Conservation (phyloP, 2,329 filamentous ascomycete genomes). For the Coniochaeta sp. region DNA sequence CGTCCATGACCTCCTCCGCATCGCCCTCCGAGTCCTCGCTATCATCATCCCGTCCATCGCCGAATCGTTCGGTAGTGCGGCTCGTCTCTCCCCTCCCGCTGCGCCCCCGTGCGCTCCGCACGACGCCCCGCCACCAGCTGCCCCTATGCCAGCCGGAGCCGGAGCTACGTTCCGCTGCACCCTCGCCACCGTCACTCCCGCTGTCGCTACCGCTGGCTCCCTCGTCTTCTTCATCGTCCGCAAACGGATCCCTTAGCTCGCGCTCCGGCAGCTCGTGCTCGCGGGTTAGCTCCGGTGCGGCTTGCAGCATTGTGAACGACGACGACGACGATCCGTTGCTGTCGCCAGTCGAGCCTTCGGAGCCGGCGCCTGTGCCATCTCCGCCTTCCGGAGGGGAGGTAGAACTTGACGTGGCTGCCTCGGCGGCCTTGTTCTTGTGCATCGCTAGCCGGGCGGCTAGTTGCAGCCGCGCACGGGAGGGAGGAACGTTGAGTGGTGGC, state of each 20-base stretch:
- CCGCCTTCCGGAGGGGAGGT: constrained; percentile 19
- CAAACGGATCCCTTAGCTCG: constrained; percentile 45
- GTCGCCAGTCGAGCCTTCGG: constrained; percentile 4
- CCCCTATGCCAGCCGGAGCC: constrained; percentile 24
- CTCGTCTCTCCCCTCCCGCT: constrained; percentile 8
- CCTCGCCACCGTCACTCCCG: constrained; percentile 31
- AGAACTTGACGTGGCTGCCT: constrained; percentile 21
- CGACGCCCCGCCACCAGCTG: constrained; percentile 27
- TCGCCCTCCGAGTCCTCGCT: constrained; percentile 35
- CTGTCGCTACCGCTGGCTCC: constrained; percentile 44
- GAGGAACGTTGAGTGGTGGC: constrained; percentile 75
- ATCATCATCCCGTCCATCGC: constrained; percentile 27
- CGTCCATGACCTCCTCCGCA: constrained; percentile 46
- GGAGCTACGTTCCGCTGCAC: constrained; percentile 22
- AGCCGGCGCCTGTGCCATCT: constrained; percentile 26
- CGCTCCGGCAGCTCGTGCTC: constrained; percentile 13
- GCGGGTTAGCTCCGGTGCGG: neutral
- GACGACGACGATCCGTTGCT: constrained; percentile 8
- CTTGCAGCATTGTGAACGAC: neutral
- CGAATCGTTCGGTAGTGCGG: constrained; percentile 16
- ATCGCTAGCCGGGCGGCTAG: constrained; percentile 81
- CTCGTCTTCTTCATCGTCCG: constrained; percentile 46
- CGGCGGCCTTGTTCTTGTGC: constrained; percentile 53
- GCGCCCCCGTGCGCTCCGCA: constrained; percentile 10
- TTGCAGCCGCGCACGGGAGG: constrained; percentile 78